Evolutionary conservation across 805 yeast species (phyloP).

Genomic region (Metschnikowia orientalis): DNA sequence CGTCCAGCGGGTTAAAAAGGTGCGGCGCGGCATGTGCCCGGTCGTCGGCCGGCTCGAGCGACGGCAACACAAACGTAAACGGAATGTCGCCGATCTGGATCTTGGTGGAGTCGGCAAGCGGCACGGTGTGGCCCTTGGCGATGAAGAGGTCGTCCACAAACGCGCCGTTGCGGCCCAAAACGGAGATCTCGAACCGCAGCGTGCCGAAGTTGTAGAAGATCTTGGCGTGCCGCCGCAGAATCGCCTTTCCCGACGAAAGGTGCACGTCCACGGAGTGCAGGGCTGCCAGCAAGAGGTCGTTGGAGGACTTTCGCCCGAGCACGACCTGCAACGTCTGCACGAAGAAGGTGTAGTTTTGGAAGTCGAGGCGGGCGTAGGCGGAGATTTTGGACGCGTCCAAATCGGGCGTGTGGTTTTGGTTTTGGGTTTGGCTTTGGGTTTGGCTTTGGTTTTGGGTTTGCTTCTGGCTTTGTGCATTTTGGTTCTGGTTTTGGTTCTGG

Average conservation of each 20-base stretch:
- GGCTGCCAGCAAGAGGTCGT: constrained; percentile 53
- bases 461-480: too few relatives aligned
- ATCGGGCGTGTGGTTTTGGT: background rate
- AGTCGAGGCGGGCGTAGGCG: constrained; percentile 77
- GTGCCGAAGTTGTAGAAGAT: constrained; percentile 96
- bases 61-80: constrained; percentile 82
- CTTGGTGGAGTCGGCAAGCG: constrained; percentile 72
- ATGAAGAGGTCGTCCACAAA: constrained; percentile 89
- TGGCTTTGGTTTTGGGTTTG: background rate
- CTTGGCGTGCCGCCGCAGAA: constrained; percentile 90
- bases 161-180: constrained; percentile 93
- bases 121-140: constrained; percentile 88
- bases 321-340: constrained; percentile 95
- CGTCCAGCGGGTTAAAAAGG: constrained; percentile 58
- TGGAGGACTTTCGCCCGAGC: constrained; percentile 74
- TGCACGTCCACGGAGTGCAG: constrained; percentile 85
- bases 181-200: constrained; percentile 86
- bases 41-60: constrained; percentile 43
- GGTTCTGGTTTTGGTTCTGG: too few relatives aligned
- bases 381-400: constrained; percentile 32
- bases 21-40: constrained; percentile 23
- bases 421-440: background rate
- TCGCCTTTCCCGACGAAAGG: constrained; percentile 86
- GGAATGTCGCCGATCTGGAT: constrained; percentile 92
- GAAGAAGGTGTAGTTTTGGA: constrained; percentile 88